Conservation (phyloP, 768 basidiomycete species). For the Agrocybe chaxingu region DNA sequence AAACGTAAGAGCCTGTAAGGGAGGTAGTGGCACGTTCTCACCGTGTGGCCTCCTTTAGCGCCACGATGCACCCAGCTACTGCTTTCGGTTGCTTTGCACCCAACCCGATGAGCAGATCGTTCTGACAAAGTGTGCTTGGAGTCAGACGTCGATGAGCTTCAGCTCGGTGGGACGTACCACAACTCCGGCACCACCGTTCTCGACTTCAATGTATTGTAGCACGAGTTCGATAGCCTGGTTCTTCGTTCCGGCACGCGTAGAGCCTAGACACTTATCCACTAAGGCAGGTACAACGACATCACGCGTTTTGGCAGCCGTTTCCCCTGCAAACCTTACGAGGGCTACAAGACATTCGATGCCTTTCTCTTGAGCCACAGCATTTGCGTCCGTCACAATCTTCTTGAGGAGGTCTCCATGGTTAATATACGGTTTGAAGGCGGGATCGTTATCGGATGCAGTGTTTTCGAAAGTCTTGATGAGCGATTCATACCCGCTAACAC, state of each 20-base stretch:
- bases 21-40: constrained; percentile 31
- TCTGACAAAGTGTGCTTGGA: constrained; percentile 36
- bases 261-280: constrained; percentile 95
- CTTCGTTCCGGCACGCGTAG: constrained; percentile 87
- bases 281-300: constrained; percentile 83
- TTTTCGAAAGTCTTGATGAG: constrained; percentile 85
- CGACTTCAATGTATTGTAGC: constrained; percentile 90
- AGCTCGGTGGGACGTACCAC: constrained; percentile 62
- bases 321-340: constrained; percentile 89
- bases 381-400: constrained; percentile 86
- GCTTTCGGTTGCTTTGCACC: constrained; percentile 93
- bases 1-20: constrained; percentile 5
- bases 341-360: constrained; percentile 86
- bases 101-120: constrained; percentile 80
- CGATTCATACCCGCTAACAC: constrained; percentile 87
- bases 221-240: constrained; percentile 81
- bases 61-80: constrained; percentile 75
- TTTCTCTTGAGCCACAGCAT: constrained; percentile 98
- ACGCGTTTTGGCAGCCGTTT: constrained; percentile 78
- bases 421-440: constrained; percentile 87
- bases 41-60: constrained; percentile 84
- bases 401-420: constrained; percentile 75
- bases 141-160: constrained; percentile 22
- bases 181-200: constrained; percentile 83
- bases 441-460: constrained; percentile 90